Conservation (phyloP, 2,329 filamentous ascomycete genomes). For the Zalaria obscura region DNA sequence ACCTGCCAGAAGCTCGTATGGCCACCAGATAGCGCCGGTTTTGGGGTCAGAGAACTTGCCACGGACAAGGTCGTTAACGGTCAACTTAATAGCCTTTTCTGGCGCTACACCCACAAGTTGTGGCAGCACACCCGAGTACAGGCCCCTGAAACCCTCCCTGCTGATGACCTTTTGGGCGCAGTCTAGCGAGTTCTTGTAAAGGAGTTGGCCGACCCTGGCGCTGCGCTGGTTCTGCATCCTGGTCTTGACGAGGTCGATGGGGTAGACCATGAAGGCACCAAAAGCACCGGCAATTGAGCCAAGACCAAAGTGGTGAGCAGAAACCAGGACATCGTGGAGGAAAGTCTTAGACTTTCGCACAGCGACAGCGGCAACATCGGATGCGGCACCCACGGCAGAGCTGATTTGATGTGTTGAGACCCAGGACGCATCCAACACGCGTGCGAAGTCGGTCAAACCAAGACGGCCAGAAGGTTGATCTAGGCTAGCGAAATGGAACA, state of each 20-base stretch:
- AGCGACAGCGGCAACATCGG: constrained; percentile 34
- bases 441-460: constrained; percentile 72
- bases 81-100: constrained; percentile 98
- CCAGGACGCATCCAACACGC: constrained; percentile 91
- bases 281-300: constrained; percentile 89
- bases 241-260: constrained; percentile 96
- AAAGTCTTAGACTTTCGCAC: constrained; percentile 43
- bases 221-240: constrained; percentile 94
- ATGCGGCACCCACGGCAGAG: constrained; percentile 27
- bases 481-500: constrained; percentile 94
- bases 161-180: constrained; percentile 85
- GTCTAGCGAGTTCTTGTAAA: constrained; percentile 96
- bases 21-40: constrained; percentile 54
- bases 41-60: constrained; percentile 59
- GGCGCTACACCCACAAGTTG: constrained; percentile 97
- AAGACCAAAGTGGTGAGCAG: constrained; percentile 77
- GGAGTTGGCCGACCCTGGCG: constrained; percentile 63
- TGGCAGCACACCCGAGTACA: constrained; percentile 90
- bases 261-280: constrained; percentile 98
- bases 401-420: constrained; percentile 37
- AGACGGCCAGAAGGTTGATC: constrained; percentile 81
- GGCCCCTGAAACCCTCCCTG: constrained; percentile 77
- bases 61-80: constrained; percentile 88
- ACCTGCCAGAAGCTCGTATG: constrained; percentile 72
- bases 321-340: constrained; percentile 55